phyloP scores from a whole-genome alignment of 495 filamentous ascomycete species.

The Daldinia loculata region DNA sequence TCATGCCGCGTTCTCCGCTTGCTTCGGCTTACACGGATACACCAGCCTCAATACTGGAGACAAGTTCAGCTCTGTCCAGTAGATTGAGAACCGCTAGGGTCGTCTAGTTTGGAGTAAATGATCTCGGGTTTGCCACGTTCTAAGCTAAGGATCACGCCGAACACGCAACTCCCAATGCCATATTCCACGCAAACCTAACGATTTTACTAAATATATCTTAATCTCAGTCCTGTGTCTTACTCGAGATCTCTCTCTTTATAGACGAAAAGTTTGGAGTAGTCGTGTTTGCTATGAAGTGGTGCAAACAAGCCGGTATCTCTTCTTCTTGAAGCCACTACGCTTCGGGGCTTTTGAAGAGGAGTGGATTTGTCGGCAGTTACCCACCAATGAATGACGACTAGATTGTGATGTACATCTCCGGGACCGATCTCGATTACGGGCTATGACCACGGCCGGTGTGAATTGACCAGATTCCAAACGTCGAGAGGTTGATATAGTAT shows the following conservation, averaged over 20 bases:
- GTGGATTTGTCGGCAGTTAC: conserved; percentile 22
- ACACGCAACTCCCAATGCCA: conserved; percentile 1
- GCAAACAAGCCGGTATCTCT: neutral
- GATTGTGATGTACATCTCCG: neutral
- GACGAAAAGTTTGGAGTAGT: neutral
- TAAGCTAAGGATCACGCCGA: neutral
- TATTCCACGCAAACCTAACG: conserved; percentile 6
- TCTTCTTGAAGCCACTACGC: neutral
- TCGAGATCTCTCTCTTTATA: neutral
- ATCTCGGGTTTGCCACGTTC: conserved; percentile 18
- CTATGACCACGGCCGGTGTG: neutral
- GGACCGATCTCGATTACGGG: neutral
- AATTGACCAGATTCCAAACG: neutral
- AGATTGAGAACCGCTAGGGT: conserved; percentile 1
- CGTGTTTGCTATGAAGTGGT: conserved; percentile 4
- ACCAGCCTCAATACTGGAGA: conserved; percentile 15
- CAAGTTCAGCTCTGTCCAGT: conserved; percentile 4
- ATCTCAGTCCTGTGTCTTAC: neutral
- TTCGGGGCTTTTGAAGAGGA: conserved; percentile 4
- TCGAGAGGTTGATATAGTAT: neutral
- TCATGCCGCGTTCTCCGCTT: conserved; percentile 26
- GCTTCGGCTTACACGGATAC: conserved; percentile 8
- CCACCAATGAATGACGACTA: conserved; percentile 14
- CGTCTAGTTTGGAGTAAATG: conserved; percentile 2
- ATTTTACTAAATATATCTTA: neutral